These are phyloP conservation scores for Monilinia aucupariae DNA, from an alignment of 2,329 filamentous ascomycete species.

Conservation along the genomic window DNA sequence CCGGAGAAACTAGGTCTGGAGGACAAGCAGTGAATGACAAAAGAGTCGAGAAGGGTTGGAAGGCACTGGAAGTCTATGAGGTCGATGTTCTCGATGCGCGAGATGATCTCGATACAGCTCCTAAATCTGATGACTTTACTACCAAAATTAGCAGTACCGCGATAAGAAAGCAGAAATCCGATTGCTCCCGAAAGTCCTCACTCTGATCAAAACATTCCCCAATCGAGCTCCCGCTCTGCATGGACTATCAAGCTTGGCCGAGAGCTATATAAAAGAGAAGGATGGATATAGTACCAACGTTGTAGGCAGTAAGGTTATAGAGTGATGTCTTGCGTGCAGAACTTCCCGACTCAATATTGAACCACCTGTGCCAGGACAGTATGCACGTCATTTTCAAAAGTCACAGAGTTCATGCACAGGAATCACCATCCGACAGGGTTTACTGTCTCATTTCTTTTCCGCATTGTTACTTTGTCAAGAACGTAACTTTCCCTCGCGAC, in stretches of 20 bases:
- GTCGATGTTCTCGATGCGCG: constrained; percentile 78
- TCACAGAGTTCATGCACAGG: constrained; percentile 9
- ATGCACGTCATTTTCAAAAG: constrained; percentile 18
- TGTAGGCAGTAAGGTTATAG: constrained; percentile 6
- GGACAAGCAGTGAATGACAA: constrained; percentile 83
- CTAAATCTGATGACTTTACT: constrained; percentile 58
- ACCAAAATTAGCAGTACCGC: constrained; percentile 89
- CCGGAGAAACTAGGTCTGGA: constrained; percentile 78
- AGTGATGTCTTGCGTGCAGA: constrained; percentile 2
- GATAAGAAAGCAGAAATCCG: constrained; percentile 53
- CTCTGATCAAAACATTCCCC: constrained; percentile 18
- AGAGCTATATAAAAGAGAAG: neutral
- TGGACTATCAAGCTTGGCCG: neutral
- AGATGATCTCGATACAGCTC: constrained; percentile 43
- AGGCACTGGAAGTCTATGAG: constrained; percentile 71
- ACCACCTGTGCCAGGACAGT: constrained; percentile 10
- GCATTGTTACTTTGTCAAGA: constrained; percentile 6
- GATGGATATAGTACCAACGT: neutral
- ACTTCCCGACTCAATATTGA: neutral
- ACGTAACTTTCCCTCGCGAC: neutral
- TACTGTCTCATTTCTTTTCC: neutral
- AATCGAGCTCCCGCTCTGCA: neutral
- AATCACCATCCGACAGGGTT: constrained; percentile 7
- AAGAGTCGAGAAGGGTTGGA: constrained; percentile 70
- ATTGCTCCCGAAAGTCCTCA: constrained; percentile 23